These are phyloP conservation scores for Lactifluus hygrophoroides DNA, from an alignment of 768 basidiomycete species.

Conservation along the genomic window DNA sequence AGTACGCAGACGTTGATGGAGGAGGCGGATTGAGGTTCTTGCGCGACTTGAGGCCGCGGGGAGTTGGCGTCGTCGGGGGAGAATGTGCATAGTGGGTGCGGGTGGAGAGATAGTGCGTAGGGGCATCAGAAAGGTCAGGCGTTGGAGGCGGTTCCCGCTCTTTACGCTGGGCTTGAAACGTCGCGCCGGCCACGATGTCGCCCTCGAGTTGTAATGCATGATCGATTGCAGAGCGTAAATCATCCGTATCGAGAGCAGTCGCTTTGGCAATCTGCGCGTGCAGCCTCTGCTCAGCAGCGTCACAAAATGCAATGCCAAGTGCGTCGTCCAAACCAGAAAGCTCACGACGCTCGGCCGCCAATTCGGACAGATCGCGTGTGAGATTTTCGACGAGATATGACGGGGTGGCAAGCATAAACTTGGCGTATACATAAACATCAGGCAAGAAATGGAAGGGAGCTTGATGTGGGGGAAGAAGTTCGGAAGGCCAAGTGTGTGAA, in stretches of 20 bases:
- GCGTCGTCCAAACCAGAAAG: constrained; percentile 64
- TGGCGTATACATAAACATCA: constrained; percentile 77
- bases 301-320: constrained; percentile 71
- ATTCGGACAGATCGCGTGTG: constrained; percentile 58
- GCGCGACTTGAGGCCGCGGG: constrained; percentile 48
- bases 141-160: constrained; percentile 20
- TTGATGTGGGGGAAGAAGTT: constrained; percentile 82
- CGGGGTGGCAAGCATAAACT: constrained; percentile 96
- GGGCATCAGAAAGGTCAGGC: constrained; percentile 33
- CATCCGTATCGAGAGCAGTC: constrained; percentile 58
- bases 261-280: constrained; percentile 76
- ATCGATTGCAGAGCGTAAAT: constrained; percentile 56
- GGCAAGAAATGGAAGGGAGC: constrained; percentile 96
- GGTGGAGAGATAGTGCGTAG: constrained; percentile 49
- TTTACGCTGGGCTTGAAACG: constrained; percentile 23
- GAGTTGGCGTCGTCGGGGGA: constrained; percentile 24
- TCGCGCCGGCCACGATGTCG: constrained; percentile 40
- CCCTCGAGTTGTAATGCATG: constrained; percentile 49
- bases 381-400: constrained; percentile 72
- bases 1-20: constrained; percentile 83
- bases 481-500: constrained; percentile 89
- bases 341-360: constrained; percentile 59
- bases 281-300: constrained; percentile 68
- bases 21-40: constrained; percentile 82
- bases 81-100: constrained; percentile 5